Conservation (phyloP, 805 yeast genomes). For the Metschnikowia lochheadii region DNA sequence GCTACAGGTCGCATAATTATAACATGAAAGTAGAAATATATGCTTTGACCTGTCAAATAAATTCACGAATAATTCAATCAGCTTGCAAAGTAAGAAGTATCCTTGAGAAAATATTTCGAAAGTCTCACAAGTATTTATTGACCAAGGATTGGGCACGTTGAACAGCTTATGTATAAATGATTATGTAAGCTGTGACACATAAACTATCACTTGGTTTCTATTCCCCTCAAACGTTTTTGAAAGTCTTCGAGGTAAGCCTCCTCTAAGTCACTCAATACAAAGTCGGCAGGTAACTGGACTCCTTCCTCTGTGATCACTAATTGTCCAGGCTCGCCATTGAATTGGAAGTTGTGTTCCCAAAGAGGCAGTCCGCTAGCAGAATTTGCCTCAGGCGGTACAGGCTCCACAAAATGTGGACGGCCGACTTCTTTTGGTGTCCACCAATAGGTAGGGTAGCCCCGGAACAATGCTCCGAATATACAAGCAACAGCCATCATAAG, state of each 20-base stretch:
- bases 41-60: no score
- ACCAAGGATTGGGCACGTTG: neutral
- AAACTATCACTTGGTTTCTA: neutral
- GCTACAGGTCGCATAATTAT: no score
- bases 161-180: neutral
- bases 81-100: no score
- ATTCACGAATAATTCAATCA: no score
- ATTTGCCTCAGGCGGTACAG: neutral
- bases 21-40: no score
- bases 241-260: neutral
- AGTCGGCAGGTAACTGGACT: neutral
- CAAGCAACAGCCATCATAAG: constrained; percentile 49
- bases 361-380: neutral
- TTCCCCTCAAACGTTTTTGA: constrained; percentile 1
- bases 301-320: neutral
- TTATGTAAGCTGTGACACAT: neutral
- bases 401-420: neutral
- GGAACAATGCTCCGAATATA: constrained; percentile 49
- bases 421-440: constrained; percentile 40
- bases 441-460: constrained; percentile 59
- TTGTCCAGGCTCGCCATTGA: neutral
- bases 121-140: neutral
- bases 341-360: neutral
- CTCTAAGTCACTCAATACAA: neutral
- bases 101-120: no score